Percentiles rank a stretch among this genome's conserved stretches.
phyloP scores from a whole-genome alignment of 345 rosid species.

The Toxicodendron radicans region DNA sequence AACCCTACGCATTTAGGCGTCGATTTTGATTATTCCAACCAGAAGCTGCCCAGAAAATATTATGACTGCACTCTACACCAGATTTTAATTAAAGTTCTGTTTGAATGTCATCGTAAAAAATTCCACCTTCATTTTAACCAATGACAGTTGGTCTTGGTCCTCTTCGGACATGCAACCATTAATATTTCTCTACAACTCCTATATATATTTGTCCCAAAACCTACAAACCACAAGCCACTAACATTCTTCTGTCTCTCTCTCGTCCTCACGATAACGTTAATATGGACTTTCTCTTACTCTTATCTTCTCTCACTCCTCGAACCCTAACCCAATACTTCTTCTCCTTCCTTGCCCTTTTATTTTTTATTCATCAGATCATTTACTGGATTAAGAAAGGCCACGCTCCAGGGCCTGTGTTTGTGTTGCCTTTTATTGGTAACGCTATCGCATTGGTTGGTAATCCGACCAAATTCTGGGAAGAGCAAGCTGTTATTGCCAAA shows the following conservation, averaged over 20 bases:
- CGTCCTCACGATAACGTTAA: too few relatives aligned
- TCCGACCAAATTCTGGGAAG: conserved; percentile 76
- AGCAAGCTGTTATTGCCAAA: conserved; percentile 41
- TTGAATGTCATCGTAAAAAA: too few relatives aligned
- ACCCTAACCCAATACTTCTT: conserved; percentile 30
- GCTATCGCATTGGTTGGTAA: conserved; percentile 48
- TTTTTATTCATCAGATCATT: conserved; percentile 54
- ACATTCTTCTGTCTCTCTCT: not conserved
- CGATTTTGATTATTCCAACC: too few relatives aligned
- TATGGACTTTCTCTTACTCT: not conserved
- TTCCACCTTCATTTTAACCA: too few relatives aligned
- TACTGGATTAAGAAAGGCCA: conserved; percentile 59
- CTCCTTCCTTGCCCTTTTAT: conserved; percentile 33
- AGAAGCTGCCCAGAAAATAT: too few relatives aligned
- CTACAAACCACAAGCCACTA: not conserved
- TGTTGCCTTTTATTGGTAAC: conserved; percentile 69
- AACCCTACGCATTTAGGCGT: too few relatives aligned
- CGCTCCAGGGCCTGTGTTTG: conserved; percentile 58
- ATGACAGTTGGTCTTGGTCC: too few relatives aligned
- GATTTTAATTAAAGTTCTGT: too few relatives aligned
- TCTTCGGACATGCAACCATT: too few relatives aligned
- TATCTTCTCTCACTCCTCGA: not conserved
- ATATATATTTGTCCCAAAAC: too few relatives aligned
- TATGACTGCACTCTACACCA: too few relatives aligned
- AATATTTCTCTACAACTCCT: too few relatives aligned